These are phyloP conservation scores for Annulohypoxylon stygium DNA, from an alignment of 495 filamentous ascomycete species.

Conservation along the genomic window DNA sequence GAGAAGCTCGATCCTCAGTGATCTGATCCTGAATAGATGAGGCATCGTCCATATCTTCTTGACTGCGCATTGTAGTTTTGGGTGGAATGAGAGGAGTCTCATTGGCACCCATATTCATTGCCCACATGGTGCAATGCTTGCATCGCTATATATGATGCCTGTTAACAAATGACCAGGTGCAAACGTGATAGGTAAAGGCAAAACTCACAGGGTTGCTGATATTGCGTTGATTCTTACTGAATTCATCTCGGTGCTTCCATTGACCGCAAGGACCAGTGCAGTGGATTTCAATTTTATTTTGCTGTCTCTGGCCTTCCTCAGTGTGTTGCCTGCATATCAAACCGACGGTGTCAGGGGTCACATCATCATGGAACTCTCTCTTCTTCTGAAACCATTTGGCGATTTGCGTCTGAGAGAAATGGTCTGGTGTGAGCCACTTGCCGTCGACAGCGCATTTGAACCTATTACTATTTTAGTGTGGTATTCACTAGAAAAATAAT, in stretches of 20 bases:
- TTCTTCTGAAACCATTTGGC: conserved; percentile 52
- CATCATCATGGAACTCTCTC: conserved; percentile 25
- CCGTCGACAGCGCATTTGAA: conserved; percentile 65
- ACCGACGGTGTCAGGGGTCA: conserved; percentile 45
- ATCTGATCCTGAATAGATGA: background rate
- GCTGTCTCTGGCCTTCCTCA: background rate
- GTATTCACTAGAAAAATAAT: background rate
- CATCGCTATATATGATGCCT: conserved; percentile 64
- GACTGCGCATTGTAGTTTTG: background rate
- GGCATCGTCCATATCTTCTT: background rate
- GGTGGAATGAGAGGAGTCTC: conserved; percentile 35
- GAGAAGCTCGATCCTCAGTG: background rate
- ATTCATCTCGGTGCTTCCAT: conserved; percentile 62
- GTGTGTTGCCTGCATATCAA: conserved; percentile 49
- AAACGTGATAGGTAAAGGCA: background rate
- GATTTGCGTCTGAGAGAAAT: conserved; percentile 64
- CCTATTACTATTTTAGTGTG: conserved; percentile 46
- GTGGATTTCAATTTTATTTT: conserved; percentile 36
- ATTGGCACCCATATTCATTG: conserved; percentile 32
- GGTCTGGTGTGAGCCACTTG: conserved; percentile 52
- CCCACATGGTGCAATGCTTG: conserved; percentile 66
- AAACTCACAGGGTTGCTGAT: conserved; percentile 63
- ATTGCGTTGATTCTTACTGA: conserved; percentile 69
- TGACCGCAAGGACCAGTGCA: conserved; percentile 64
- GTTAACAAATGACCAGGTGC: conserved; percentile 17